phyloP scores from a whole-genome alignment of 495 filamentous ascomycete species.

The Podospora fimiseda region DNA sequence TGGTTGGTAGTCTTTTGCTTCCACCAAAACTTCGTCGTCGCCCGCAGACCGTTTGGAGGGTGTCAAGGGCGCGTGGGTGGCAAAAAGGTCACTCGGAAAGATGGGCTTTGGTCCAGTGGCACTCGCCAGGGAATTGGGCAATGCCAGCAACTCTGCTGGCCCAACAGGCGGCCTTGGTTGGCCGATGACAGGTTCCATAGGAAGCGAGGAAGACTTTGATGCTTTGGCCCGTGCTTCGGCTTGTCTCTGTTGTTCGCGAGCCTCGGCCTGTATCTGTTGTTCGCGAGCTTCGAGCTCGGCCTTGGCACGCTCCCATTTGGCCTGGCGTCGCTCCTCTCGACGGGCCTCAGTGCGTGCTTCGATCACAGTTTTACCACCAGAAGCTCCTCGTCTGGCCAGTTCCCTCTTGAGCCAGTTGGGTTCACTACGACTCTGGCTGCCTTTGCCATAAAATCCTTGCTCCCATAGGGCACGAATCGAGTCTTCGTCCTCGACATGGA shows the following conservation, averaged over 20 bases:
- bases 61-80: constrained; percentile 4
- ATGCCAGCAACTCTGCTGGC: constrained; percentile 23
- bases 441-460: constrained; percentile 93
- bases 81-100: neutral
- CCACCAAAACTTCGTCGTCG: neutral
- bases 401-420: constrained; percentile 86
- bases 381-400: constrained; percentile 59
- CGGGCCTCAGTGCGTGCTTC: constrained; percentile 73
- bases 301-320: constrained; percentile 86
- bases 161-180: constrained; percentile 20
- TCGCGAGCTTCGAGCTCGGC: constrained; percentile 75
- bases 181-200: too few relatives aligned
- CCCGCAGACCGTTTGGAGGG: constrained; percentile 3
- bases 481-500: constrained; percentile 73
- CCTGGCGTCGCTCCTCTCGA: constrained; percentile 69
- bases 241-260: constrained; percentile 16
- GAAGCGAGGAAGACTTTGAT: too few relatives aligned
- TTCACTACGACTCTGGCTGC: constrained; percentile 84
- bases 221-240: too few relatives aligned
- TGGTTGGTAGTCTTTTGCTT: constrained; percentile 2
- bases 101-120: constrained; percentile 8
- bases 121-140: constrained; percentile 30
- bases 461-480: constrained; percentile 83
- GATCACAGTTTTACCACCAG: constrained; percentile 48
- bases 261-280: constrained; percentile 58